Evolutionary conservation across 768 basidiomycete genomes (phyloP).

Genomic region (Amanita phalloides): DNA sequence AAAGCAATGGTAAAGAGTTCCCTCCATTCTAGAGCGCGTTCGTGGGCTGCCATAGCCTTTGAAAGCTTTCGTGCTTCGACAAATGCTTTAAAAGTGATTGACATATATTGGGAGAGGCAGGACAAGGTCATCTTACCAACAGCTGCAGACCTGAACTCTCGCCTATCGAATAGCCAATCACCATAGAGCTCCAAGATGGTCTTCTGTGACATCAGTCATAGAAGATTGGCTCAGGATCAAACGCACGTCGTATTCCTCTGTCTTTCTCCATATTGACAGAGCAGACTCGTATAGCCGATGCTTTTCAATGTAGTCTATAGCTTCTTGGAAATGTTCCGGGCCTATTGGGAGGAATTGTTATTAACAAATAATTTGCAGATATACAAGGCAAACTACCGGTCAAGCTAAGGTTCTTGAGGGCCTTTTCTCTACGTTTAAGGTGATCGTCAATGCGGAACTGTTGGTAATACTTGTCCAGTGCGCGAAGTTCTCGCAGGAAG

Average conservation of each 20-base stretch:
- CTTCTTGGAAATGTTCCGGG: constrained; percentile 64
- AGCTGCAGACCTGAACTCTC: constrained; percentile 79
- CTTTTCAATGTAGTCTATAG: constrained; percentile 65
- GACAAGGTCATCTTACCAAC: constrained; percentile 36
- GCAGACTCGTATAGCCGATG: constrained; percentile 71
- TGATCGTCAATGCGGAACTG: constrained; percentile 90
- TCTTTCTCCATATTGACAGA: constrained; percentile 61
- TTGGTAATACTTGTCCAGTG: constrained; percentile 74
- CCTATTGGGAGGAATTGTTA: constrained; percentile 28
- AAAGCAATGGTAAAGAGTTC: constrained; percentile 79
- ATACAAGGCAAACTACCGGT: constrained; percentile 41
- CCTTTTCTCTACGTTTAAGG: constrained; percentile 64
- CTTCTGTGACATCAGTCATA: constrained; percentile 23
- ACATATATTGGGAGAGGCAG: neutral
- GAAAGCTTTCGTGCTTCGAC: constrained; percentile 46
- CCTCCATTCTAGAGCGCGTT: constrained; percentile 83
- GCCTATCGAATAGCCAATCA: constrained; percentile 76
- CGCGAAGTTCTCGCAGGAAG: constrained; percentile 83
- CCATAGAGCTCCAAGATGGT: constrained; percentile 67
- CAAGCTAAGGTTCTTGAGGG: constrained; percentile 60
- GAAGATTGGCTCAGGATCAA: neutral
- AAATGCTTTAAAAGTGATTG: constrained; percentile 26
- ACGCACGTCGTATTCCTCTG: constrained; percentile 51
- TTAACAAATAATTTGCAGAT: neutral
- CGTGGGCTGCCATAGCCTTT: constrained; percentile 83